Evolutionary conservation across 495 filamentous ascomycete genomes (phyloP).

Genomic region (Opeltia flavorubescens): DNA sequence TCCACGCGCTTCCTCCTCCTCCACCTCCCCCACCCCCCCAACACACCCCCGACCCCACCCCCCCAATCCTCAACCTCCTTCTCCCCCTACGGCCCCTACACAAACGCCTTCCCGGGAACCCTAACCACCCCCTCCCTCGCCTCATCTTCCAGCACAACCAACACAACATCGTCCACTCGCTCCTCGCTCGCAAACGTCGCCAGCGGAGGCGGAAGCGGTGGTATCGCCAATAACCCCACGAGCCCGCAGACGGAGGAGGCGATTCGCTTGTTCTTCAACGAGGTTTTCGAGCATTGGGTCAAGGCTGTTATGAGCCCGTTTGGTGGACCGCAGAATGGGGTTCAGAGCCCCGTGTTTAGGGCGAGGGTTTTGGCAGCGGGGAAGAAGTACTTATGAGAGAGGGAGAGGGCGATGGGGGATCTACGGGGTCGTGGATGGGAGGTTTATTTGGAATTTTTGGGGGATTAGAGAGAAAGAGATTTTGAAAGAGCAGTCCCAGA

Average conservation of each 20-base stretch:
- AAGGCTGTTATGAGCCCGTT: conserved; percentile 98
- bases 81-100: conserved; percentile 21
- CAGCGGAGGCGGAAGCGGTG: conserved; percentile 22
- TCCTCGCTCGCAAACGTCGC: conserved; percentile 7
- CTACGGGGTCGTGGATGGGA: background rate
- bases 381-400: conserved; percentile 70
- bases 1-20: conserved; percentile 73
- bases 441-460: background rate
- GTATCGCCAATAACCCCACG: conserved; percentile 68
- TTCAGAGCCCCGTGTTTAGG: conserved; percentile 75
- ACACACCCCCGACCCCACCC: conserved; percentile 15
- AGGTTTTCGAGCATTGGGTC: conserved; percentile 87
- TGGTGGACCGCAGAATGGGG: conserved; percentile 65
- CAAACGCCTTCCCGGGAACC: background rate
- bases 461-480: no score
- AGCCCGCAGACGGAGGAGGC: conserved; percentile 85
- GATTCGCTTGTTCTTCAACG: conserved; percentile 78
- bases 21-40: conserved; percentile 51
- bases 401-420: background rate
- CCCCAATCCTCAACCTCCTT: conserved; percentile 13
- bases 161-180: conserved; percentile 2
- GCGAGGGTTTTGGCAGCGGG: conserved; percentile 67
- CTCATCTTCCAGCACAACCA: conserved; percentile 14
- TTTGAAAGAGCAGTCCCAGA: no score
- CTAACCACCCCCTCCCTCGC: conserved; percentile 20